Conservation (phyloP, 495 filamentous ascomycete genomes). For the Mytilinidion resinicola region DNA sequence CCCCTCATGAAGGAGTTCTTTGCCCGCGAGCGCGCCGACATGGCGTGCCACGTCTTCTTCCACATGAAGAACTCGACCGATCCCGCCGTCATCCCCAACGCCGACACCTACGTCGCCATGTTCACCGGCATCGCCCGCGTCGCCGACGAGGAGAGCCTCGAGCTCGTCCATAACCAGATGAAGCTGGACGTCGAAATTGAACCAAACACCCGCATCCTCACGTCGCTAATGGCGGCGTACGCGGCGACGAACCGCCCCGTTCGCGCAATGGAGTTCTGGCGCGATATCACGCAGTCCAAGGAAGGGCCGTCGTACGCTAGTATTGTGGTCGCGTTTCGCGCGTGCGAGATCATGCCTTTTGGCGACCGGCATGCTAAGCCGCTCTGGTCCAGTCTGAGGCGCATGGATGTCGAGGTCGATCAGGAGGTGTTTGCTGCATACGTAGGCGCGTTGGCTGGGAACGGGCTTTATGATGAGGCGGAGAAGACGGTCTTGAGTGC, state of each 20-base stretch:
- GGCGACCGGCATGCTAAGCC: constrained; percentile 60
- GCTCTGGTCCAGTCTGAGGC: constrained; percentile 66
- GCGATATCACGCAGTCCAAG: constrained; percentile 63
- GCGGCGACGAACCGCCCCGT: constrained; percentile 55
- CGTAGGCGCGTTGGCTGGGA: constrained; percentile 63
- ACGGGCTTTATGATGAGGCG: constrained; percentile 59
- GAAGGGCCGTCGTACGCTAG: constrained; percentile 80
- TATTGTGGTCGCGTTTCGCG: constrained; percentile 69
- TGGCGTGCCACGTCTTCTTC: constrained; percentile 77
- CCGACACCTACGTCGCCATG: constrained; percentile 67
- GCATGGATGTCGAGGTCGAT: constrained; percentile 71
- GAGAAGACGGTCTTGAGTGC: constrained; percentile 51
- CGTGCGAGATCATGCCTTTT: constrained; percentile 56
- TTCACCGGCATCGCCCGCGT: constrained; percentile 67
- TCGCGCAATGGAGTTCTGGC: constrained; percentile 71
- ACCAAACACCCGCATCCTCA: constrained; percentile 65
- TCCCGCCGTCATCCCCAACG: constrained; percentile 51
- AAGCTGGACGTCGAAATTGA: constrained; percentile 80
- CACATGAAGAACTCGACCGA: constrained; percentile 73
- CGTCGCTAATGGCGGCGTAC: constrained; percentile 83
- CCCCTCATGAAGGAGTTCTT: constrained; percentile 82
- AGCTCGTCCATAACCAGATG: constrained; percentile 79
- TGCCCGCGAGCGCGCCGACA: constrained; percentile 63
- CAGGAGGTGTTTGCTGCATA: constrained; percentile 65
- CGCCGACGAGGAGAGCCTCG: constrained; percentile 58